Percentiles rank a stretch among this genome's conserved stretches.
Conservation (phyloP, 257 asterid genomes). For the Primulina eburnea region DNA sequence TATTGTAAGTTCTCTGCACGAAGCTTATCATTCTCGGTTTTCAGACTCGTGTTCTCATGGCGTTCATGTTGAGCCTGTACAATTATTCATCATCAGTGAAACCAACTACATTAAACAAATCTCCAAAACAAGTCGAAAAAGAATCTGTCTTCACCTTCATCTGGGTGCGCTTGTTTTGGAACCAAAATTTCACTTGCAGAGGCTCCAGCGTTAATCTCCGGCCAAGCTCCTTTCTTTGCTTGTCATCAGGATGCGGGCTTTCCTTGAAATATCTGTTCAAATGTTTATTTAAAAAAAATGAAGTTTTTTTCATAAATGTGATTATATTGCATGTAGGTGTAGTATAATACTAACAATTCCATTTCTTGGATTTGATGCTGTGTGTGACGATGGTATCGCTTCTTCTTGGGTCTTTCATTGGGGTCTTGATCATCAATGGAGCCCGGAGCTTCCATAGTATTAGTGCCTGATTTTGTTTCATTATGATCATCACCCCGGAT, state of each 20-base stretch:
- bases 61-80: slow-evolving; percentile 75
- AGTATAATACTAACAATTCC: slow-evolving; percentile 49
- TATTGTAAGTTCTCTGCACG: slow-evolving; percentile 61
- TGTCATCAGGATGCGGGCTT: slow-evolving; percentile 64
- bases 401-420: slow-evolving; percentile 59
- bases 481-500: slow-evolving; percentile 54
- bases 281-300: not conserved
- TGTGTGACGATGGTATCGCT: slow-evolving; percentile 78
- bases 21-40: slow-evolving; percentile 64
- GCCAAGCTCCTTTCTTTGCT: slow-evolving; percentile 61
- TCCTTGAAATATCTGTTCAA: slow-evolving; percentile 50
- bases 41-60: slow-evolving; percentile 56
- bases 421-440: slow-evolving; percentile 76
- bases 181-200: slow-evolving; percentile 60
- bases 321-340: slow-evolving; percentile 5
- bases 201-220: slow-evolving; percentile 50
- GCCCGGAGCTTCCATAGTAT: slow-evolving; percentile 55
- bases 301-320: not conserved
- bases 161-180: slow-evolving; percentile 63
- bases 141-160: slow-evolving; percentile 37
- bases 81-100: not conserved
- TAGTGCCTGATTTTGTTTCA: slow-evolving; percentile 60
- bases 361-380: slow-evolving; percentile 73
- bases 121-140: not conserved
- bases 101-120: not conserved